phyloP scores from a whole-genome alignment of 2,329 filamentous ascomycete species.

The Sclerotinia minor region DNA sequence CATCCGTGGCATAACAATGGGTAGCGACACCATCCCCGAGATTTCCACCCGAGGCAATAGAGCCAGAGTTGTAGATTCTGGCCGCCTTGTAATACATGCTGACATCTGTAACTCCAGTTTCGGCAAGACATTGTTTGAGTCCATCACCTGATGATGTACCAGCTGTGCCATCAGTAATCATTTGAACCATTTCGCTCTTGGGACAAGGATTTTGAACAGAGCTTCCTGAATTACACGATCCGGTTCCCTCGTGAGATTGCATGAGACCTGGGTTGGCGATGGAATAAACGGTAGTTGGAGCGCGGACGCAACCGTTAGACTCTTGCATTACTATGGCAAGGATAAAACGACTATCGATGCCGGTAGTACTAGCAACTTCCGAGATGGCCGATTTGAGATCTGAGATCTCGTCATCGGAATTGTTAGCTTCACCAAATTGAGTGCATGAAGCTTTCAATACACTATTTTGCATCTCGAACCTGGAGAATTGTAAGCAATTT shows the following conservation, averaged over 20 bases:
- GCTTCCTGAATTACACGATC: constrained; percentile 32
- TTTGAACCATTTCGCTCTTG: constrained; percentile 35
- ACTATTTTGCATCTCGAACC: constrained; percentile 19
- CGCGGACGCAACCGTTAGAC: constrained; percentile 36
- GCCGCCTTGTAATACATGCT: constrained; percentile 43
- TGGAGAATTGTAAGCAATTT: neutral
- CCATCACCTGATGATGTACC: constrained; percentile 38
- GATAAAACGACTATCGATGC: constrained; percentile 37
- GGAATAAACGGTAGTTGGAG: constrained; percentile 26
- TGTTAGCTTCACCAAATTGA: constrained; percentile 20
- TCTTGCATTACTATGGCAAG: constrained; percentile 43
- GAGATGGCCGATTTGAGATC: constrained; percentile 26
- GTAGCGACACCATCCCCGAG: constrained; percentile 37
- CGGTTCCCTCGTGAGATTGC: constrained; percentile 33
- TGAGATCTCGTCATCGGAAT: constrained; percentile 26
- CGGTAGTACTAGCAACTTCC: constrained; percentile 24
- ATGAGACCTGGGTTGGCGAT: constrained; percentile 36
- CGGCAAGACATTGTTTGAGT: constrained; percentile 33
- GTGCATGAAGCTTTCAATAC: constrained; percentile 22
- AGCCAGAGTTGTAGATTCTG: constrained; percentile 47
- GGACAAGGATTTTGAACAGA: constrained; percentile 25
- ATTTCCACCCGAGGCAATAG: constrained; percentile 40
- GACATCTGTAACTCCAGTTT: constrained; percentile 35
- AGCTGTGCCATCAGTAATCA: constrained; percentile 40
- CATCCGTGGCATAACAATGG: constrained; percentile 35